Base-by-base conservation (phyloP, 352 stramenopile genomes). In the Phytophthora sansomeana region DNA sequence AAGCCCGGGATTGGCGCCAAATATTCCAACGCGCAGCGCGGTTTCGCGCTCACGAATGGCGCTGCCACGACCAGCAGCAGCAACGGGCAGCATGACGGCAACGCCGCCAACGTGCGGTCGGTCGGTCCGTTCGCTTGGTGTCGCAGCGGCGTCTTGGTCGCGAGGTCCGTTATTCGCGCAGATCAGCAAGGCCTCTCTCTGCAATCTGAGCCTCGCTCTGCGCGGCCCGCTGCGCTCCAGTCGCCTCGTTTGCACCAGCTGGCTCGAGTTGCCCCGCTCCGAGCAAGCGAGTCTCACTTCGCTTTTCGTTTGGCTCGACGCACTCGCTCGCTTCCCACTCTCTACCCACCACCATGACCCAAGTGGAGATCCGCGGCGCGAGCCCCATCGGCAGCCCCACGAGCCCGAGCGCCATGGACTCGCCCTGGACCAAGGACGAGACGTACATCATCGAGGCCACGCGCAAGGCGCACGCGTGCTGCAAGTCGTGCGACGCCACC, bases 361-460 rank as follows among this genome's bases (percentile, higher is more conserved):
- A 74, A 65, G 41, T 75, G 36, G 56, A 75, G 44, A 59, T 75
- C 24, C 50, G 48, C 49, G 21, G 7, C 41, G 58, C 43, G 7
- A 75, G 60, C 53, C 59, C 60, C 48, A 63, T 77, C 36, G 53
- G 69, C 41, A 84, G 76, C 44, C 76, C 76, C n/a, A 63, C 56
- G 36, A 81, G 68, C 32, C 69, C 74, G 24, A 72, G 47, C 26
- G 49, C 63, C 26, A 52, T 81, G 47, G 58, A 54, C 24, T 90
- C 81, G 52, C 84, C 84, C 16, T 93, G 85, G 85, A 93, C 79
- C 41, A 88, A 88, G 68, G 83, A 90, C 61, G 74, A 75, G 67
- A 89, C 81, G 6, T 92, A 92, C 77, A 92, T 93, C 67, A 91
- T 93, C 60, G 85, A 93, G 46, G 78, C 79, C 24, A 92, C 83